Evolutionary conservation across 2,329 filamentous ascomycete genomes (phyloP).

Genomic region (Cladophialophora chaetospira): DNA sequence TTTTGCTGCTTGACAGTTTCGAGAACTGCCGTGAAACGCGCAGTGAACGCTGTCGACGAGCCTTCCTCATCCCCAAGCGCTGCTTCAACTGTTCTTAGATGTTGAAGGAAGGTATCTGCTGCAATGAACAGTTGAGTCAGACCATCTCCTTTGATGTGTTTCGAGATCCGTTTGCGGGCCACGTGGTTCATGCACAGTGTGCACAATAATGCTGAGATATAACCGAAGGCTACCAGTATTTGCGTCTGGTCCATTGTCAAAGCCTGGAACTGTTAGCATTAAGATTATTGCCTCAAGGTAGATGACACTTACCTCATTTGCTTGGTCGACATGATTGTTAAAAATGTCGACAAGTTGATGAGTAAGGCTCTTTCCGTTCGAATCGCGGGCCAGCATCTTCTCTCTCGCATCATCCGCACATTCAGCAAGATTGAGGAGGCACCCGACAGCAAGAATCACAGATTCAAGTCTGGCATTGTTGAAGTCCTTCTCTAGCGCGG

Average conservation of each 20-base stretch:
- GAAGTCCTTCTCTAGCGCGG: constrained; percentile 35
- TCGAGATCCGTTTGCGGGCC: constrained; percentile 47
- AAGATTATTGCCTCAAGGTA: not conserved
- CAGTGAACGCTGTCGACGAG: constrained; percentile 22
- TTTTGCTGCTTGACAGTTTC: constrained; percentile 15
- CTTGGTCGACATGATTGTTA: constrained; percentile 65
- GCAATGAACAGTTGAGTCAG: constrained; percentile 57
- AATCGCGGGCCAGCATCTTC: constrained; percentile 47
- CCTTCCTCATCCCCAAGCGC: constrained; percentile 17
- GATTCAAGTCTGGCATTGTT: constrained; percentile 66
- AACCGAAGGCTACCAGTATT: constrained; percentile 81
- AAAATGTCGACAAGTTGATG: constrained; percentile 66
- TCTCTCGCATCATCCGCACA: constrained; percentile 66
- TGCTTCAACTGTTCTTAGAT: constrained; percentile 62
- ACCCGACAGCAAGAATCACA: constrained; percentile 75
- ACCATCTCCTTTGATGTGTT: constrained; percentile 49
- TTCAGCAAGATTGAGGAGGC: constrained; percentile 86
- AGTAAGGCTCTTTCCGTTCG: constrained; percentile 50
- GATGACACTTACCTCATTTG: constrained; percentile 63
- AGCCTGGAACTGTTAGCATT: constrained; percentile 43
- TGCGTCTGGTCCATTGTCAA: constrained; percentile 67
- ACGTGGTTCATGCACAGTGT: constrained; percentile 68
- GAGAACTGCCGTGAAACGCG: constrained; percentile 18
- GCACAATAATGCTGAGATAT: constrained; percentile 79
- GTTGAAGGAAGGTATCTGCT: constrained; percentile 63